Conservation (phyloP, 768 basidiomycete genomes). For the Termitomyces sp. region DNA sequence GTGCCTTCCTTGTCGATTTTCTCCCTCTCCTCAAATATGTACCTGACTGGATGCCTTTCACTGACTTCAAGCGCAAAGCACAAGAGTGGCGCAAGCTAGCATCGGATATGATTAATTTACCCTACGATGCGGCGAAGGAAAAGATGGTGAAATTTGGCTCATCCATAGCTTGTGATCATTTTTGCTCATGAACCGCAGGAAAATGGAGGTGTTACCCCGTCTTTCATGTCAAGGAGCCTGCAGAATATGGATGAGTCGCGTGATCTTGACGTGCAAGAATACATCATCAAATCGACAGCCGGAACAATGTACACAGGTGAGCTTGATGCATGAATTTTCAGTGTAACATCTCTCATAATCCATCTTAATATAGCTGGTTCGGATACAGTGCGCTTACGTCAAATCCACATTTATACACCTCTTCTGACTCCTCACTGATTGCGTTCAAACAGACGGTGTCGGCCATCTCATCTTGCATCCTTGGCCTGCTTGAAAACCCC, state of each 20-base stretch:
- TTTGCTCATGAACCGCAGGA: constrained; percentile 1
- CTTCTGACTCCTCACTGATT: not conserved
- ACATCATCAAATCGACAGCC: constrained; percentile 16
- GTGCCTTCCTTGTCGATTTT: constrained; percentile 27
- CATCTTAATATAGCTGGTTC: constrained; percentile 16
- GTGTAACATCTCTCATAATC: not conserved
- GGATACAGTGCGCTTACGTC: constrained; percentile 18
- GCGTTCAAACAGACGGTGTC: constrained; percentile 16
- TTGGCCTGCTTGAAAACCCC: constrained; percentile 24
- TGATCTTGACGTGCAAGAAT: constrained; percentile 12
- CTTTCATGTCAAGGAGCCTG: constrained; percentile 15
- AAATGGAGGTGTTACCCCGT: constrained; percentile 15
- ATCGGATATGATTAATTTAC: constrained; percentile 16
- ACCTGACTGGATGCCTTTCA: constrained; percentile 30
- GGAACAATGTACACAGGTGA: constrained; percentile 21
- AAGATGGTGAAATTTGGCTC: constrained; percentile 13
- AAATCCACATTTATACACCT: not conserved
- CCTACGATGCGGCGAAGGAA: constrained; percentile 14
- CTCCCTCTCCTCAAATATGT: constrained; percentile 26
- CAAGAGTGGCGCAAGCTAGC: constrained; percentile 17
- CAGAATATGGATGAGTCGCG: constrained; percentile 13
- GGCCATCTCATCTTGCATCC: constrained; percentile 18
- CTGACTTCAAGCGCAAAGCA: constrained; percentile 28
- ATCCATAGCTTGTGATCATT: not conserved
- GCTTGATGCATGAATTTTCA: not conserved